phyloP scores from a whole-genome alignment of 768 basidiomycete genomes.

The Neoboletus brunneissimus region DNA sequence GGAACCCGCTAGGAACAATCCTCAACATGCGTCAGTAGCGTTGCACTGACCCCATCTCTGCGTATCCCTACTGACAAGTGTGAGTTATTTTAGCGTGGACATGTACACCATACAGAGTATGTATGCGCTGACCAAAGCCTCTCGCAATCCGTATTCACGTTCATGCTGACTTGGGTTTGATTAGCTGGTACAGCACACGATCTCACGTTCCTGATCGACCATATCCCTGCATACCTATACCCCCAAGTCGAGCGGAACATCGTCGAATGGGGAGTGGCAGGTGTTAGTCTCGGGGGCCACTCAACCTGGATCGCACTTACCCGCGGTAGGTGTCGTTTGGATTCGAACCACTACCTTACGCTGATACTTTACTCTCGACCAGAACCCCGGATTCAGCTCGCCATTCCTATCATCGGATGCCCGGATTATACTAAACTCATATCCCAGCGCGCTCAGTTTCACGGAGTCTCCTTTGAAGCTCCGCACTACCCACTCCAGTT shows the following conservation, averaged over 20 bases:
- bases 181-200: constrained; percentile 65
- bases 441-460: constrained; percentile 47
- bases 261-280: constrained; percentile 67
- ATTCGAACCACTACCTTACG: background rate
- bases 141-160: background rate
- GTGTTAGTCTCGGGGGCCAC: constrained; percentile 84
- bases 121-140: background rate
- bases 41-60: background rate
- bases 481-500: constrained; percentile 60
- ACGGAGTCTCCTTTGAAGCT: constrained; percentile 42
- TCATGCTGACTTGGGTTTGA: constrained; percentile 2
- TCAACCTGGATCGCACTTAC: constrained; percentile 71
- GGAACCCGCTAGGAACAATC: constrained; percentile 23
- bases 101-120: constrained; percentile 34
- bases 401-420: constrained; percentile 62
- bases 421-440: constrained; percentile 65
- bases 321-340: constrained; percentile 32
- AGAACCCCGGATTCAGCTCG: constrained; percentile 48
- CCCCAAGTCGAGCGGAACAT: constrained; percentile 61
- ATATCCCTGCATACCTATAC: constrained; percentile 71
- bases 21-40: constrained; percentile 29
- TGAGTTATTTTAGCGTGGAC: constrained; percentile 18
- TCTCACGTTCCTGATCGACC: constrained; percentile 78
- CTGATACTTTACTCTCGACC: background rate
- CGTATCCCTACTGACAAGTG: constrained; percentile 1